These are phyloP conservation scores for Geotrichum citri-aurantii DNA, from an alignment of 1,139 yeast species.

Conservation along the genomic window DNA sequence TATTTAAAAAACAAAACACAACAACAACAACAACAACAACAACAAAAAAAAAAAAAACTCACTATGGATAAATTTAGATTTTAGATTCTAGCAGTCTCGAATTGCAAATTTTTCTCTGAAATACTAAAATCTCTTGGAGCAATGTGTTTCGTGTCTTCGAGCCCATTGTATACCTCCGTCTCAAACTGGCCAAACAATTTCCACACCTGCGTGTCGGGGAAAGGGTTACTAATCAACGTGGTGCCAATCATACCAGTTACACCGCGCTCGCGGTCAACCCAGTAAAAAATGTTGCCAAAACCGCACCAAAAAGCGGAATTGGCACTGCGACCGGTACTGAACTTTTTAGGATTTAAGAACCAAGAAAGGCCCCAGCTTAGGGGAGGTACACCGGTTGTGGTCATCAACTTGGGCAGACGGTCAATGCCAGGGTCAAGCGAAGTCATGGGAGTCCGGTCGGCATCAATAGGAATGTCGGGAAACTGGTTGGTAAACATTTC, in stretches of 20 bases:
- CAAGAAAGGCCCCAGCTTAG: slow-evolving; percentile 25
- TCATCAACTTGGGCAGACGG: slow-evolving; percentile 13
- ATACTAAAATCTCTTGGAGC: too few species aligned
- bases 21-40: too few species aligned
- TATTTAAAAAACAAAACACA: too few species aligned
- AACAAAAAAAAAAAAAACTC: too few species aligned
- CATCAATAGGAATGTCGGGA: slow-evolving; percentile 21
- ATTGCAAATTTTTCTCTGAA: too few species aligned
- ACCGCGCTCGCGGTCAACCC: slow-evolving; percentile 43
- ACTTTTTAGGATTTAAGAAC: slow-evolving; percentile 14
- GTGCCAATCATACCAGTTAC: slow-evolving; percentile 26
- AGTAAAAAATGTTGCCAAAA: slow-evolving; percentile 42
- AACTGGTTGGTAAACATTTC: slow-evolving; percentile 24
- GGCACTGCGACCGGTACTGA: slow-evolving; percentile 41
- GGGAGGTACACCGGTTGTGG: slow-evolving; percentile 18
- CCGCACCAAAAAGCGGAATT: slow-evolving; percentile 45
- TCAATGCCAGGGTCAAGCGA: slow-evolving; percentile 3
- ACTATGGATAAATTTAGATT: too few species aligned
- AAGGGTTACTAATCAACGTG: too few species aligned
- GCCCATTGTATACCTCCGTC: slow-evolving; percentile 1
- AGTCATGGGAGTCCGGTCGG: slow-evolving; percentile 2
- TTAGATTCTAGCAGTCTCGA: too few species aligned
- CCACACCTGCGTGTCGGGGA: slow-evolving; percentile 11
- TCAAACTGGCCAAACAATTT: slow-evolving; percentile 15
- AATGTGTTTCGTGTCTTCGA: too few species aligned